Conservation (phyloP, 2,329 filamentous ascomycete species). For the Celoporthe dispersa region DNA sequence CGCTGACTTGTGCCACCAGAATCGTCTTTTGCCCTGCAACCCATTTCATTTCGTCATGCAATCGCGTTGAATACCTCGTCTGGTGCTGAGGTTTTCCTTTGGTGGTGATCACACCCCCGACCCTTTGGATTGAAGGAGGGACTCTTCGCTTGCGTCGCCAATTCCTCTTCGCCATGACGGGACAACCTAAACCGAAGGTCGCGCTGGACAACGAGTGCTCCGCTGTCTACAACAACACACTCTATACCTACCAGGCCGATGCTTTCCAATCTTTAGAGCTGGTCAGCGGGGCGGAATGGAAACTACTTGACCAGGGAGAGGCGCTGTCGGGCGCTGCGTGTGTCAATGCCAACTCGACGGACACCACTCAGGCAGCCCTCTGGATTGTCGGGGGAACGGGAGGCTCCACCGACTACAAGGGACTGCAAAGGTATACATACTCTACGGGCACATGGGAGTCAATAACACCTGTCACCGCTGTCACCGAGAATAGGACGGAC, state of each 20-base stretch:
- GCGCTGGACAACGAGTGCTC: constrained; percentile 80
- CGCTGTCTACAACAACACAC: constrained; percentile 76
- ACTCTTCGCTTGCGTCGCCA: constrained; percentile 8
- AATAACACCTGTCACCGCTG: constrained; percentile 48
- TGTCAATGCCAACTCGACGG: constrained; percentile 68
- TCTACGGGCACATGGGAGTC: constrained; percentile 58
- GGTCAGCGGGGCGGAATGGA: constrained; percentile 73
- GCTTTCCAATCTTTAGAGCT: constrained; percentile 78
- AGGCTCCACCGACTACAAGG: constrained; percentile 62
- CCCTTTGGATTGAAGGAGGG: constrained; percentile 6
- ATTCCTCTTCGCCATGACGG: constrained; percentile 29
- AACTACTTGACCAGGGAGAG: constrained; percentile 65
- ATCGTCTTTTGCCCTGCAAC: constrained; percentile 3
- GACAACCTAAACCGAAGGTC: constrained; percentile 65
- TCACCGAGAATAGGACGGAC: constrained; percentile 70
- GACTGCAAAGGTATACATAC: constrained; percentile 72
- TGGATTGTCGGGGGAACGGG: constrained; percentile 80
- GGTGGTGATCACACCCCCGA: constrained; percentile 14
- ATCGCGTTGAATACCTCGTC: constrained; percentile 23
- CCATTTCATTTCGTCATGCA: constrained; percentile 27
- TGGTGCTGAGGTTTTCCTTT: constrained; percentile 21
- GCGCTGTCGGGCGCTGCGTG: constrained; percentile 77
- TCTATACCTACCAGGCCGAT: constrained; percentile 79
- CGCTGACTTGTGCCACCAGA: constrained; percentile 10
- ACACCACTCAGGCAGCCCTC: constrained; percentile 64